A percentile compares a stretch with the other conserved stretches of the same genome.
Evolutionary conservation across 805 yeast genomes (phyloP).

Genomic region (Cyberlindnera americana): DNA sequence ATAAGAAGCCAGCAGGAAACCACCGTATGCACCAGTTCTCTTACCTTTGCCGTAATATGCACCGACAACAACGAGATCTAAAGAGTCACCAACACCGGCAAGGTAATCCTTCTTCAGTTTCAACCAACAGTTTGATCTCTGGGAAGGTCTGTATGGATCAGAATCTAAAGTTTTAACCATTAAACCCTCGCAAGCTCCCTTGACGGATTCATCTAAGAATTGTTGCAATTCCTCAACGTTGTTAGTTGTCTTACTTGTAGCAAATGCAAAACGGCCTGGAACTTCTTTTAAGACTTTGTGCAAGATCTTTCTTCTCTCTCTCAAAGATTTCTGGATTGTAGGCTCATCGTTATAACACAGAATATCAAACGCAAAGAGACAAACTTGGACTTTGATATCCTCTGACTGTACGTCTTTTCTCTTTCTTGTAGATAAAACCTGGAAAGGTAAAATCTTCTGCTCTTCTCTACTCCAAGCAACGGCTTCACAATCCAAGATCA

Average conservation of each 20-base stretch:
- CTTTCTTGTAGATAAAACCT: constrained; percentile 87
- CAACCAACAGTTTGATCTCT: constrained; percentile 92
- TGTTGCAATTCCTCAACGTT: constrained; percentile 71
- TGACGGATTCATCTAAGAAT: constrained; percentile 85
- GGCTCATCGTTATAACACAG: constrained; percentile 72
- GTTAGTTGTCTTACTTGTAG: constrained; percentile 67
- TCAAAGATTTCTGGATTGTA: constrained; percentile 59
- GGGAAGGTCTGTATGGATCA: constrained; percentile 88
- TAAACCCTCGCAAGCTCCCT: constrained; percentile 89
- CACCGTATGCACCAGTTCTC: constrained; percentile 93
- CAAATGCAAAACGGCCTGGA: constrained; percentile 79
- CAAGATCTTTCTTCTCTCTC: constrained; percentile 65
- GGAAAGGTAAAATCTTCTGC: constrained; percentile 87
- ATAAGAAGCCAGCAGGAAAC: constrained; percentile 85
- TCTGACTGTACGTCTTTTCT: constrained; percentile 87
- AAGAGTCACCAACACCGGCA: constrained; percentile 93
- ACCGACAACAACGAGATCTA: constrained; percentile 90
- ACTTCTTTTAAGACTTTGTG: constrained; percentile 52
- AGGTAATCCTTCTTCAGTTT: constrained; percentile 93
- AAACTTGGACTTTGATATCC: constrained; percentile 86
- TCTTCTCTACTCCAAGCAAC: constrained; percentile 91
- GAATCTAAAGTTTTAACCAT: constrained; percentile 92
- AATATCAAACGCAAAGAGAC: constrained; percentile 89
- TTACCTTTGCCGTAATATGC: constrained; percentile 94
- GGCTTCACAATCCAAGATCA: constrained; percentile 93